phyloP scores from a whole-genome alignment of 257 asterid genomes.

The Leonotis leonurus region DNA sequence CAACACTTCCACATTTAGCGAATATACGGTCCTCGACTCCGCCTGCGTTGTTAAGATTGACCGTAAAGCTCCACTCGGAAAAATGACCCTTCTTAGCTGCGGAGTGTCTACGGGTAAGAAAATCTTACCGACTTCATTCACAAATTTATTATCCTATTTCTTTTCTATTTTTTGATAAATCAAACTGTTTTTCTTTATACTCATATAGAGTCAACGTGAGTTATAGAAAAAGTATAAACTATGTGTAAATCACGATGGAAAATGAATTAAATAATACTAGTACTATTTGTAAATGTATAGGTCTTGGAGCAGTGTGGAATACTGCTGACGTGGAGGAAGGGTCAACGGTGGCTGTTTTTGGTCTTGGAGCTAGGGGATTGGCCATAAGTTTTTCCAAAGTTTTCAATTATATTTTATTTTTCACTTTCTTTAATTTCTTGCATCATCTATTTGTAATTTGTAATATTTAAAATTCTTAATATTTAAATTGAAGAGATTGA shows the following conservation, averaged over 20 bases:
- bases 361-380: conserved; percentile 83
- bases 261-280: too few relatives aligned
- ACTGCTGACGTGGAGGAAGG: conserved; percentile 71
- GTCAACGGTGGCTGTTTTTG: conserved; percentile 76
- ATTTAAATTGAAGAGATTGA: too few relatives aligned
- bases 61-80: conserved; percentile 41
- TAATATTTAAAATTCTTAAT: too few relatives aligned
- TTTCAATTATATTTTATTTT: neutral
- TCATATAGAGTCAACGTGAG: too few relatives aligned
- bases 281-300: too few relatives aligned
- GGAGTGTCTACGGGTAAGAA: conserved; percentile 84
- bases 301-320: conserved; percentile 93
- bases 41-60: conserved; percentile 71
- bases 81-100: conserved; percentile 78
- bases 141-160: too few relatives aligned
- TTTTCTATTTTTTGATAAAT: too few relatives aligned
- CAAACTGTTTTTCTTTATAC: too few relatives aligned
- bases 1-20: conserved; percentile 78
- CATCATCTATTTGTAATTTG: too few relatives aligned
- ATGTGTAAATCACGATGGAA: too few relatives aligned
- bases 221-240: too few relatives aligned
- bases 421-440: neutral
- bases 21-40: conserved; percentile 73
- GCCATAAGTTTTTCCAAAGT: conserved; percentile 43
- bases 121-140: neutral